Evolutionary conservation across 352 stramenopile species (phyloP).

Genomic region (Discostella stelligera): DNA sequence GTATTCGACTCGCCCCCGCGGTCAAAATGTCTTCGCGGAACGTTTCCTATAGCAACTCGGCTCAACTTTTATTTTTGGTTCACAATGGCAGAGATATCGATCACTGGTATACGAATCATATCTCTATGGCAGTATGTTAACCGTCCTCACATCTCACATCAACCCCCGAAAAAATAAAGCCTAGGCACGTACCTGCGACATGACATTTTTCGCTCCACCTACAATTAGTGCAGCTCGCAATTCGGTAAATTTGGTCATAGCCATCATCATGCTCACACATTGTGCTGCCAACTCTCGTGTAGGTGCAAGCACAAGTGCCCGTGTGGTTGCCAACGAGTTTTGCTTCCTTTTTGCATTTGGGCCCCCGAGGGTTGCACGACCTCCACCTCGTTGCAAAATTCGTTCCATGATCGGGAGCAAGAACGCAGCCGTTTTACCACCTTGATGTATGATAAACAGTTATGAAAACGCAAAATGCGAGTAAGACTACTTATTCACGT

Average conservation of each 20-base stretch:
- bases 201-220: constrained; percentile 86
- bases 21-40: constrained; percentile 44
- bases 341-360: constrained; percentile 59
- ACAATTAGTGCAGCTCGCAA: constrained; percentile 91
- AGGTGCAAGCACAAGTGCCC: constrained; percentile 95
- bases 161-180: not conserved
- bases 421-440: constrained; percentile 98
- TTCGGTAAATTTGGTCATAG: constrained; percentile 94
- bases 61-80: constrained; percentile 59
- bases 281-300: constrained; percentile 97
- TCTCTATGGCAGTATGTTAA: constrained; percentile 60
- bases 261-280: constrained; percentile 89
- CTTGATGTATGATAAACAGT: constrained; percentile 72
- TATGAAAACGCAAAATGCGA: constrained; percentile 30
- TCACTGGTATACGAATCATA: constrained; percentile 46
- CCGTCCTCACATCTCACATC: constrained; percentile 11
- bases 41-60: constrained; percentile 59
- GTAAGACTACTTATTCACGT: not conserved
- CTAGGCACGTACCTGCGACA: constrained; percentile 44
- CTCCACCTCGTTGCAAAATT: constrained; percentile 88
- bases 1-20: constrained; percentile 51
- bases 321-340: constrained; percentile 84
- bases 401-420: constrained; percentile 95
- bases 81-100: constrained; percentile 53
- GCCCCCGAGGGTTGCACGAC: constrained; percentile 35